Evolutionary conservation across 768 basidiomycete species (phyloP).

Genomic region (Tricholomella constricta): DNA sequence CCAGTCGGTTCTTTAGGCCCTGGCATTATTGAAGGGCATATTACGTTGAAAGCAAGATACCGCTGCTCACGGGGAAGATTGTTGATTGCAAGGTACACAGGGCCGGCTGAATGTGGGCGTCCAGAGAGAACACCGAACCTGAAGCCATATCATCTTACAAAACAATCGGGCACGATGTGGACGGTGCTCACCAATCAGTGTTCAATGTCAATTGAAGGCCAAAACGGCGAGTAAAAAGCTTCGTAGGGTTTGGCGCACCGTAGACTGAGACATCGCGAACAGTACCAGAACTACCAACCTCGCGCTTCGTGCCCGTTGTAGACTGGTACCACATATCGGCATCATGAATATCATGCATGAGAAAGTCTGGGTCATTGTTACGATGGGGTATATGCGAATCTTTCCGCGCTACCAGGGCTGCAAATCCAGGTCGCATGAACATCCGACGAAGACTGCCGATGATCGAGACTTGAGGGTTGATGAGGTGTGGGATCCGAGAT

Average conservation of each 20-base stretch:
- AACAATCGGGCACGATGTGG: too few species aligned
- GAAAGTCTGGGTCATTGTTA: neutral
- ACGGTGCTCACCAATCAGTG: neutral
- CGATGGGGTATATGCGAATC: conserved; percentile 7
- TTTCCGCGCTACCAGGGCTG: neutral
- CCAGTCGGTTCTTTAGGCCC: conserved; percentile 27
- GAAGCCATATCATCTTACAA: neutral
- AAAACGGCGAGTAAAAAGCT: neutral
- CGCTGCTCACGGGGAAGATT: conserved; percentile 20
- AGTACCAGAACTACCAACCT: neutral
- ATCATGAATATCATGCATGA: neutral
- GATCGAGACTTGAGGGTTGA: neutral
- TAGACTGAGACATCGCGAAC: neutral
- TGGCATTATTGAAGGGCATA: conserved; percentile 23
- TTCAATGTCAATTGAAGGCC: neutral
- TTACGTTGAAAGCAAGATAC: conserved; percentile 23
- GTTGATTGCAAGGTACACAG: conserved; percentile 24
- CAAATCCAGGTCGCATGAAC: conserved; percentile 8
- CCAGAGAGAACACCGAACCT: conserved; percentile 8
- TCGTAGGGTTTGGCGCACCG: too few species aligned
- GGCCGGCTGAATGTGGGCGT: conserved; percentile 27
- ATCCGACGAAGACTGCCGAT: neutral
- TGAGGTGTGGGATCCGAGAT: neutral
- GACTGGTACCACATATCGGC: conserved; percentile 2
- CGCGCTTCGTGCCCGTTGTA: neutral